Evolutionary conservation across 2,329 filamentous ascomycete species (phyloP).

Genomic region (Phoma sp.): DNA sequence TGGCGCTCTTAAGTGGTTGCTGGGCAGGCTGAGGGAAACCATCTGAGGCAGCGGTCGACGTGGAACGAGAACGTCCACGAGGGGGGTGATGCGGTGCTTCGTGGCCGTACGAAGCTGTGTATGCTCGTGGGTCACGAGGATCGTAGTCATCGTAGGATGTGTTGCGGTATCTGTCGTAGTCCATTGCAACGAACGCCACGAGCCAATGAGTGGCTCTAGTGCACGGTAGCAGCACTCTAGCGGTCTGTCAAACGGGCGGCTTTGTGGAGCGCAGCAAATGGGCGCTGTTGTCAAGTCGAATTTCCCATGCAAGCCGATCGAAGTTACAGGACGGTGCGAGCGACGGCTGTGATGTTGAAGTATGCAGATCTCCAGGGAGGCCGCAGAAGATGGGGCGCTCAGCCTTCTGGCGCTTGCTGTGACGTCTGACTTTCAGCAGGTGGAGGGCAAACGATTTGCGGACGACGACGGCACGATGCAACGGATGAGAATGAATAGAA

Average conservation of each 20-base stretch:
- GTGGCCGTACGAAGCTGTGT: slow-evolving; percentile 30
- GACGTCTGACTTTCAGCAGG: slow-evolving; percentile 19
- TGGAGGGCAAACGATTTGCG: slow-evolving; percentile 14
- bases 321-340: background rate
- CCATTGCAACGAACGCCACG: slow-evolving; percentile 6
- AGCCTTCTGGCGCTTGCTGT: slow-evolving; percentile 26
- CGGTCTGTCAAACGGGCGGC: slow-evolving; percentile 1
- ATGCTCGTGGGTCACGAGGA: slow-evolving; percentile 19
- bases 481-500: slow-evolving; percentile 9
- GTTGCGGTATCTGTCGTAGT: slow-evolving; percentile 51
- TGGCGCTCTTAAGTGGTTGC: slow-evolving; percentile 62
- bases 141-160: slow-evolving; percentile 17
- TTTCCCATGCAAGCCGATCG: slow-evolving; percentile 6
- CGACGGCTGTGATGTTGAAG: slow-evolving; percentile 4
- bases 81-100: slow-evolving; percentile 33
- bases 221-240: slow-evolving; percentile 4
- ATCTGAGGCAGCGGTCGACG: slow-evolving; percentile 42
- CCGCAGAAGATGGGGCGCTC: slow-evolving; percentile 17
- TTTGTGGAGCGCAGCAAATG: slow-evolving; percentile 4
- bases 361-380: slow-evolving; percentile 9
- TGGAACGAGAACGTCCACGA: slow-evolving; percentile 35
- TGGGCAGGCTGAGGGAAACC: slow-evolving; percentile 47
- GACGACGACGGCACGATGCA: slow-evolving; percentile 9
- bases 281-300: slow-evolving; percentile 4
- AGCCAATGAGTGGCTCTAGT: slow-evolving; percentile 10